These are phyloP conservation scores for Diaporthe capsici DNA, from an alignment of 2,329 filamentous ascomycete genomes.

Conservation along the genomic window DNA sequence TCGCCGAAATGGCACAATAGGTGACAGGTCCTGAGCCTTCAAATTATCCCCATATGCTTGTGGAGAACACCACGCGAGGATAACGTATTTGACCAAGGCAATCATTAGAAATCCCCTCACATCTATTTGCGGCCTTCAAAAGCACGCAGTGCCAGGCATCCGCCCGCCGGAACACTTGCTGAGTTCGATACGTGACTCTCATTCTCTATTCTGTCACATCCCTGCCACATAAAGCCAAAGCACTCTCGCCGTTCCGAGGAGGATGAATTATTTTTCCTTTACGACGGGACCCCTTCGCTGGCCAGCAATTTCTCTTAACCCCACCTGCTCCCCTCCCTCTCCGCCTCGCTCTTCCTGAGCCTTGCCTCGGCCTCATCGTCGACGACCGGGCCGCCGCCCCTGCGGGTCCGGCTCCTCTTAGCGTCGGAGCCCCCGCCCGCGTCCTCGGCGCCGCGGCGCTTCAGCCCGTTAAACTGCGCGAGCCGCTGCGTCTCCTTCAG, in stretches of 20 bases:
- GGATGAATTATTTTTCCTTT: background rate
- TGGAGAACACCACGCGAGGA: background rate
- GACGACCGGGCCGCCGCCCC: slow-evolving; percentile 64
- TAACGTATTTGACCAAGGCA: background rate
- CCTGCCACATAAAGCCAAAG: background rate
- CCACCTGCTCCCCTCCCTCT: slow-evolving; percentile 70
- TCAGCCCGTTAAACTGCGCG: slow-evolving; percentile 62
- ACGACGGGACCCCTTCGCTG: background rate
- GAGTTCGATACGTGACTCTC: background rate
- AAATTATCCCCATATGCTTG: background rate
- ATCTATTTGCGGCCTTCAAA: background rate
- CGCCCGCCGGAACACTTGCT: background rate
- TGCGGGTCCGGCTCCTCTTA: slow-evolving; percentile 61
- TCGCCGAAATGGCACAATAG: background rate
- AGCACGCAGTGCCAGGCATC: background rate
- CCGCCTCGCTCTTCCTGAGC: slow-evolving; percentile 69
- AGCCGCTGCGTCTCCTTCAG: slow-evolving; percentile 78
- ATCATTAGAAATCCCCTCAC: too few relatives aligned
- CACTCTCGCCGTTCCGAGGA: background rate
- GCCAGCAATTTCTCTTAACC: slow-evolving; percentile 49
- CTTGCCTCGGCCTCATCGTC: slow-evolving; percentile 66
- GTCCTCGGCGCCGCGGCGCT: slow-evolving; percentile 65
- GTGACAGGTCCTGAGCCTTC: background rate
- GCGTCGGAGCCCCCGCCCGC: slow-evolving; percentile 53
- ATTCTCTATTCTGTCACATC: background rate